Evolutionary conservation across 2,329 filamentous ascomycete species (phyloP).

Genomic region (Cladosporium sp.): DNA sequence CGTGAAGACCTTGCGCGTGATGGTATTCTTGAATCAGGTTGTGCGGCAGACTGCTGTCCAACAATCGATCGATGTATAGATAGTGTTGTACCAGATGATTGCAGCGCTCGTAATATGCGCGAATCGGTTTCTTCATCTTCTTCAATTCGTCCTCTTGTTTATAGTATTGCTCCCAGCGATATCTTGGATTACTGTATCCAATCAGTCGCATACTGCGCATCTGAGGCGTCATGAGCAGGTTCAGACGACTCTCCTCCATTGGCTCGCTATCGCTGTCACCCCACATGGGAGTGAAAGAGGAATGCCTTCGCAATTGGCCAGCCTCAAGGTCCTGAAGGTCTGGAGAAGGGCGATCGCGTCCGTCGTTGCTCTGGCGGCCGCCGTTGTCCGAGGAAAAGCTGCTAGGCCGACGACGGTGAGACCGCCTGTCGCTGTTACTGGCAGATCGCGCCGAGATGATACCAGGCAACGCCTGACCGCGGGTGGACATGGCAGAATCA

Average conservation of each 20-base stretch:
- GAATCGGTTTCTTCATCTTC: conserved; percentile 67
- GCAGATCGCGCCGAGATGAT: conserved; percentile 19
- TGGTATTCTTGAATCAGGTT: conserved; percentile 88
- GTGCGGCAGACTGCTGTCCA: conserved; percentile 90
- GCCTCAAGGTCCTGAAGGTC: conserved; percentile 3
- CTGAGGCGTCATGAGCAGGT: conserved; percentile 53
- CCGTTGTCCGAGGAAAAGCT: conserved; percentile 12
- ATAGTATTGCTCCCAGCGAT: conserved; percentile 83
- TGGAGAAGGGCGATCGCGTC: neutral
- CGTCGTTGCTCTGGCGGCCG: conserved; percentile 7
- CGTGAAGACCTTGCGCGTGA: conserved; percentile 40
- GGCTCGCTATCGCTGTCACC: conserved; percentile 12
- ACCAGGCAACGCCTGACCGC: conserved; percentile 41
- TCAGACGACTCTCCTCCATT: conserved; percentile 32
- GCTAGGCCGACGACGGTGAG: conserved; percentile 1
- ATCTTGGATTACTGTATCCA: conserved; percentile 80
- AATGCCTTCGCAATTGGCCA: conserved; percentile 1
- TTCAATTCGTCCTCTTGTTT: conserved; percentile 72
- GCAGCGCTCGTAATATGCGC: conserved; percentile 82
- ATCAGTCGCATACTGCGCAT: conserved; percentile 83
- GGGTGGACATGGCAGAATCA: conserved; percentile 38
- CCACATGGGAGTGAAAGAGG: conserved; percentile 10
- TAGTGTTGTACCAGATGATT: conserved; percentile 90
- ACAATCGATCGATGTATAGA: conserved; percentile 83
- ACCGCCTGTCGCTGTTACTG: conserved; percentile 3